These are phyloP conservation scores for Breynia disticha DNA, from an alignment of 441 rosid species.

Conservation along the genomic window DNA sequence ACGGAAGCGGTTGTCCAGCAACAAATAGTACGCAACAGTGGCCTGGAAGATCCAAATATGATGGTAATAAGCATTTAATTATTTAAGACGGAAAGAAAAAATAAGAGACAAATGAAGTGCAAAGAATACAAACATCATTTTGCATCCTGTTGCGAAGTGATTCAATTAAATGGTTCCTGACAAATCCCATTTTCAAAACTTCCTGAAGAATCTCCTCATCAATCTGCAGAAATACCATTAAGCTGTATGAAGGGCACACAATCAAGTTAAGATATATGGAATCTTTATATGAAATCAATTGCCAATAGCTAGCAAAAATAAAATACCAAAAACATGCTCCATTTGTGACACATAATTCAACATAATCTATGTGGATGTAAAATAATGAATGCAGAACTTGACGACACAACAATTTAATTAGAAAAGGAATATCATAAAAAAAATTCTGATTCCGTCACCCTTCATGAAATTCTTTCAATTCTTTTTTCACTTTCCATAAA, in stretches of 20 bases:
- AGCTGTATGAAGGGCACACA: constrained; percentile 1
- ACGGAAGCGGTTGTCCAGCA: constrained; percentile 72
- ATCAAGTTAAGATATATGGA: constrained; percentile 1
- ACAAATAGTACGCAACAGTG: constrained; percentile 74
- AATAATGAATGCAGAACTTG: too few relatives aligned
- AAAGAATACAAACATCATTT: constrained; percentile 54
- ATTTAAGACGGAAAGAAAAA: constrained; percentile 3
- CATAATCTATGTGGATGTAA: too few relatives aligned
- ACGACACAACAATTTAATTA: too few relatives aligned
- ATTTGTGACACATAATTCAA: too few relatives aligned
- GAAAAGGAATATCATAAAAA: too few relatives aligned
- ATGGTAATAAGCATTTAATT: constrained; percentile 12
- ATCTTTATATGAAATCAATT: background rate
- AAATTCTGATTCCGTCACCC: too few relatives aligned
- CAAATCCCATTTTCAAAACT: constrained; percentile 79
- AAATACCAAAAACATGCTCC: too few relatives aligned
- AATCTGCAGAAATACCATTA: constrained; percentile 40
- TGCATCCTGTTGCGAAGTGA: constrained; percentile 77
- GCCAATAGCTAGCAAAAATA: background rate
- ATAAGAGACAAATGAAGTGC: background rate
- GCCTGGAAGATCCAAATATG: constrained; percentile 44
- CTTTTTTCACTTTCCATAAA: too few relatives aligned
- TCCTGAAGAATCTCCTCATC: constrained; percentile 94
- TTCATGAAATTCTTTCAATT: too few relatives aligned
- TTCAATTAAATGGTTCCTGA: constrained; percentile 64